phyloP scores from a whole-genome alignment of 2,329 filamentous ascomycete species.

The Blastomyces percursus region DNA sequence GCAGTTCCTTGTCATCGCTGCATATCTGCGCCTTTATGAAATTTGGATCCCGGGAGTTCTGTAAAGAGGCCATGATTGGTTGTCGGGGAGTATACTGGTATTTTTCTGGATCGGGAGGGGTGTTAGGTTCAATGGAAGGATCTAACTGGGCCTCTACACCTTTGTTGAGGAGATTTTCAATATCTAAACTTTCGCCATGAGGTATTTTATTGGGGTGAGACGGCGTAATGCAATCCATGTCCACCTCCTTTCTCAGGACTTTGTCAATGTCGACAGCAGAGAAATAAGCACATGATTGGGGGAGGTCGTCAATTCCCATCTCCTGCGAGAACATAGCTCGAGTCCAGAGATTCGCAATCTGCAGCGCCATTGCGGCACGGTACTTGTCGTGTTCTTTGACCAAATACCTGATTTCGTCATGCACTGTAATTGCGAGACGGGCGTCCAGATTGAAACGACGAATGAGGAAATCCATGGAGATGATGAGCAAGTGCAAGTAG shows the following conservation, averaged over 20 bases:
- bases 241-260: conserved; percentile 92
- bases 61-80: conserved; percentile 68
- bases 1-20: conserved; percentile 60
- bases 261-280: conserved; percentile 91
- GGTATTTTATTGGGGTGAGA: conserved; percentile 69
- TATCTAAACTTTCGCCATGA: conserved; percentile 78
- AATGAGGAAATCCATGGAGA: conserved; percentile 87
- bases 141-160: conserved; percentile 60
- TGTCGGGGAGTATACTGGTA: conserved; percentile 60
- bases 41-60: conserved; percentile 42
- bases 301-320: conserved; percentile 88
- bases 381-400: conserved; percentile 80
- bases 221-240: conserved; percentile 94
- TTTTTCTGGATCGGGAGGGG: conserved; percentile 48
- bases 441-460: conserved; percentile 75
- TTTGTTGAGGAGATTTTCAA: conserved; percentile 63
- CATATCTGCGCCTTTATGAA: conserved; percentile 82
- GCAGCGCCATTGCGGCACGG: conserved; percentile 78
- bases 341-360: conserved; percentile 93
- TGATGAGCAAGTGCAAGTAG: conserved; percentile 86
- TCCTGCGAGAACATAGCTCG: conserved; percentile 96
- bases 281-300: conserved; percentile 91
- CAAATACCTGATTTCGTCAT: conserved; percentile 94
- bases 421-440: conserved; percentile 83
- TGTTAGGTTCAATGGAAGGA: conserved; percentile 45